Evolutionary conservation across 2,329 filamentous ascomycete genomes (phyloP), one percentile per base, ranked within the genome.

Genomic region (Neonectria punicea): DNA sequence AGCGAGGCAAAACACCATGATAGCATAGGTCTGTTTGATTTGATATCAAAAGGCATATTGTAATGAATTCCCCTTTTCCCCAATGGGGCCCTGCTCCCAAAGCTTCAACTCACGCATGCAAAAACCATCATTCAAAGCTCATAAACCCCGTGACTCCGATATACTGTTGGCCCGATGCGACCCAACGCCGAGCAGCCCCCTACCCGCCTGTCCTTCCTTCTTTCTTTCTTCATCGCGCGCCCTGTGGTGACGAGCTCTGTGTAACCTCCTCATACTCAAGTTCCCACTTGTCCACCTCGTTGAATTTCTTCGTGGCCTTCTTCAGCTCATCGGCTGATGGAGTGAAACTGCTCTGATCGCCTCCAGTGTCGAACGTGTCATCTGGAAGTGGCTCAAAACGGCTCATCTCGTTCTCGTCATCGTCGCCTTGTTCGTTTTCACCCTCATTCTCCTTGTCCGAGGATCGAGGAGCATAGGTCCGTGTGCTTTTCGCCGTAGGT

Each of bases 241-340:
- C 82, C 41, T 78, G 77, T 1, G 86, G 86, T 20, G 87, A 88
- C 63, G 84, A 86, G 65, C 83, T 83, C 76, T 86, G 84, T 22
- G 83, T 84, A 53, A 89, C 83, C 70, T 89, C 88, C 80, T 92
- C 90, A 77, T 87, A 92, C 55, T 89, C 87, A 66, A 92, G 79
- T 78, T 90, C 84, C 89, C 89, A 92, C 78, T 85, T 82, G 75
- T 92, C 90, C 44, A 92, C 90, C 78, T 92, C 89, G 75, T 86
- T 84, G 72, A 92, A 92, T 78, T 91, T 91, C 74, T 81, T 84
- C 10, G 82, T 82, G 44, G 88, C 87, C 54, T 83, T 81, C 77
- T 86, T 87, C 66, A 92, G 80, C 80, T 89, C 88, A 46, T 85
- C 77, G 25, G 84, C 80, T 53, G 84, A 74, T 7, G 80, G 76